phyloP scores from a whole-genome alignment of 306 rosid species.

The Dryas octopetala region DNA sequence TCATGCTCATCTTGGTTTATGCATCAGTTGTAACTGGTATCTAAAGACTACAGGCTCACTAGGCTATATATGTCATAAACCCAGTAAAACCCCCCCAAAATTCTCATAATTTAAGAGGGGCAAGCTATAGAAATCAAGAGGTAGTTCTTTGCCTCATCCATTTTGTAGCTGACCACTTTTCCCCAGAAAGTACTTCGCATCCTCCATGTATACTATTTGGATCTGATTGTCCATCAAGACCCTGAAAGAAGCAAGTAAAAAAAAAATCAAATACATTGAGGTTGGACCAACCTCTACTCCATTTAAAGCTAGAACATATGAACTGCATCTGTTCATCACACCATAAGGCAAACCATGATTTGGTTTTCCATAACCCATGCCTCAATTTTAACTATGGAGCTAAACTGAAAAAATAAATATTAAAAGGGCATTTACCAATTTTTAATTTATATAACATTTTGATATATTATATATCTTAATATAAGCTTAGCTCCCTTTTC shows the following conservation, averaged over 20 bases:
- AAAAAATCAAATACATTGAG: background rate
- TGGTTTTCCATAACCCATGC: background rate
- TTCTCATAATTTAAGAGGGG: background rate
- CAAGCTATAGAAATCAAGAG: slow-evolving; percentile 1
- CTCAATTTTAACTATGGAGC: background rate
- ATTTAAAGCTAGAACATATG: background rate
- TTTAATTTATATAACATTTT: too few relatives aligned
- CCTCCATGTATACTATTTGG: slow-evolving; percentile 60
- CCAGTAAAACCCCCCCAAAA: background rate
- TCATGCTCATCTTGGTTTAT: slow-evolving; percentile 5
- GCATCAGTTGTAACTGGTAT: background rate
- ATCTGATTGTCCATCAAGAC: slow-evolving; percentile 54
- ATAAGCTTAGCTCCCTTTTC: background rate
- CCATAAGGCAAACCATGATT: background rate
- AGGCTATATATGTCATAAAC: background rate
- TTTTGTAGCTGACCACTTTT: slow-evolving; percentile 68
- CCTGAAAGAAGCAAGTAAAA: slow-evolving; percentile 21
- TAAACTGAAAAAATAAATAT: too few relatives aligned
- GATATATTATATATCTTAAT: background rate
- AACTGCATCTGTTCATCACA: background rate
- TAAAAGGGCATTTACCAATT: too few relatives aligned
- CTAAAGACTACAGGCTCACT: background rate
- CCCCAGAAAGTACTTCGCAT: slow-evolving; percentile 51
- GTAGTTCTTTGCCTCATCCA: slow-evolving; percentile 60
- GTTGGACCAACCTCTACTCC: background rate